Conservation (phyloP, 2,329 filamentous ascomycete species). For the Exophiala aquamarina region DNA sequence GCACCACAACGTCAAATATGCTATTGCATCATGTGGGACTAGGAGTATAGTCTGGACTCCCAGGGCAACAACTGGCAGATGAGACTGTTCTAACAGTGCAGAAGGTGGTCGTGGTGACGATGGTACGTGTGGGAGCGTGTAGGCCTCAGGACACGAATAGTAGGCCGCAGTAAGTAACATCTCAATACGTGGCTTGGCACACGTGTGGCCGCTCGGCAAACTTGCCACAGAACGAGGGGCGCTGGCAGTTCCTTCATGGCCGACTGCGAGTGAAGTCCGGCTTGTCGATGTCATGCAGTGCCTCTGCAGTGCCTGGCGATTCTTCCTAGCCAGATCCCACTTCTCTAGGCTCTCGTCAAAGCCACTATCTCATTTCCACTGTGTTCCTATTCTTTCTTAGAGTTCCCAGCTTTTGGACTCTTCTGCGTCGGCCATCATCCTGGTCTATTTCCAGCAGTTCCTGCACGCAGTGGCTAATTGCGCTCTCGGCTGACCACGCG, state of each 20-base stretch:
- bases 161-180: not conserved
- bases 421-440: not conserved
- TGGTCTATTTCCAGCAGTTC: too few relatives aligned
- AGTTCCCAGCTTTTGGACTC: not conserved
- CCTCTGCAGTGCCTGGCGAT: not conserved
- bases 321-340: not conserved
- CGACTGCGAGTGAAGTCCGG: not conserved
- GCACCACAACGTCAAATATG: not conserved
- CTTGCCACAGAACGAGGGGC: conserved; percentile 1
- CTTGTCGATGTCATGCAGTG: conserved; percentile 14
- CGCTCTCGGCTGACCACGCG: conserved; percentile 12
- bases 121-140: not conserved
- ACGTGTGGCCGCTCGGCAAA: conserved; percentile 7
- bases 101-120: not conserved
- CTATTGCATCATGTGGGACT: not conserved
- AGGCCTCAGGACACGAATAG: not conserved
- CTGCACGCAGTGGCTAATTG: not conserved
- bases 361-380: not conserved
- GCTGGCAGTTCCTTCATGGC: not conserved
- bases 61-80: not conserved
- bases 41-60: not conserved
- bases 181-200: not conserved
- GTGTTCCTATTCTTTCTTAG: not conserved
- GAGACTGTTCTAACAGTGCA: not conserved
- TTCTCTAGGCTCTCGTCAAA: conserved; percentile 7